Evolutionary conservation across 2,329 filamentous ascomycete genomes (phyloP), one percentile per base, ranked within the genome.

Genomic region (Trichophyton equinum): DNA sequence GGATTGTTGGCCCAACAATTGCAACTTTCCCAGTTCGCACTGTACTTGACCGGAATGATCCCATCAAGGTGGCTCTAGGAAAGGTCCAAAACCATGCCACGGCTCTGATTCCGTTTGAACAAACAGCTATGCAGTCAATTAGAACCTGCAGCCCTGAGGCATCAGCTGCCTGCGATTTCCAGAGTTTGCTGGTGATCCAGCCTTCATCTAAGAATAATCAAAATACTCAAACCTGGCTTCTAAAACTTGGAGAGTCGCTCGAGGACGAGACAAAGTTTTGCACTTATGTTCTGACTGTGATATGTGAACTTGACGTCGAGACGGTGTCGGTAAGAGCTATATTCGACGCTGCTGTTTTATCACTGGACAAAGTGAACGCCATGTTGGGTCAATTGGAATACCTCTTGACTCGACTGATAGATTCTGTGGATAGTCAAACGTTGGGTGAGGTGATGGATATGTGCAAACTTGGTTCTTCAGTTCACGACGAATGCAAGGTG

Each of bases 61-160:
- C 69, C 30, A 69, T 73, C 1, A 68, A 71, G 0, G 76, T 81
- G 42, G 84, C 79, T 62, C 72, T 86, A 2, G 75, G 79, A 82
- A 0, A 44, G 4, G 15, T 44, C n/a, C 40, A 44, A 18, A 20
- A 18, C n/a, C 40, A 44, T 44, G 40, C 40, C 6, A n/a, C 40
- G n/a, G n/a, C 40, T 7, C n/a, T 44, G 15, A 44, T 44, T n/a
- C 40, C 40, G 1, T 80, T 85, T 65, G 82, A 87, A 71, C 83
- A 87, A 67, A 77, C 81, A 11, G 76, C 76, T 7, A 59, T 78
- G 15, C 76, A 77, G 57, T 70, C 76, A 57, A 78, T 78, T 62
- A 78, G 81, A 25, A 74, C 75, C 15, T 68, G 82, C 15, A 80
- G 79, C 64, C 70, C 76, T 0, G 71, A 76, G 57, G 68, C 71